phyloP scores from a whole-genome alignment of 768 basidiomycete species.

The Boletellus sp. region DNA sequence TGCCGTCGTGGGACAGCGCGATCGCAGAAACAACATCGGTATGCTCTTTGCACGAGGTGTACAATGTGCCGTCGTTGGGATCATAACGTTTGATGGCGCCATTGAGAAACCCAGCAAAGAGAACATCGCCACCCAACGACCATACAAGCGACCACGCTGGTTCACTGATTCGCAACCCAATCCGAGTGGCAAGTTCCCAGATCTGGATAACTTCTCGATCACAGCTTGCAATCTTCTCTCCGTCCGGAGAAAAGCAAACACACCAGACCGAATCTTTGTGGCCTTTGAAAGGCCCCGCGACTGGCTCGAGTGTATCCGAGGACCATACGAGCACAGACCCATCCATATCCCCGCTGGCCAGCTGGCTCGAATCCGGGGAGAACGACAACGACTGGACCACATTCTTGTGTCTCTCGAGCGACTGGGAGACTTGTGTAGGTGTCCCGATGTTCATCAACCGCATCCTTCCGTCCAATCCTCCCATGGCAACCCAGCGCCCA shows the following conservation, averaged over 20 bases:
- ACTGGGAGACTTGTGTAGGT: neutral
- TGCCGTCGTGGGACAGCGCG: slow-evolving; percentile 12
- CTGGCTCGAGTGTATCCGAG: neutral
- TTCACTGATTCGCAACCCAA: neutral
- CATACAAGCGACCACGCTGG: slow-evolving; percentile 23
- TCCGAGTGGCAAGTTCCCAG: slow-evolving; percentile 12
- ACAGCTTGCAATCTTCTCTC: slow-evolving; percentile 17
- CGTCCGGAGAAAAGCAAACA: slow-evolving; percentile 19
- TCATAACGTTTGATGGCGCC: slow-evolving; percentile 16
- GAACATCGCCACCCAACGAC: slow-evolving; percentile 10
- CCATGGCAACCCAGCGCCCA: slow-evolving; percentile 14
- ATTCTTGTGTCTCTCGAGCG: neutral
- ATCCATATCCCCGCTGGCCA: slow-evolving; percentile 18
- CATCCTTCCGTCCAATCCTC: slow-evolving; percentile 15
- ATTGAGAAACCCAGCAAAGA: slow-evolving; percentile 17
- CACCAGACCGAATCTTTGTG: slow-evolving; percentile 16
- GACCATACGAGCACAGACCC: slow-evolving; percentile 20
- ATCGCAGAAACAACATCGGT: slow-evolving; percentile 20
- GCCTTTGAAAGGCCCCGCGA: slow-evolving; percentile 8
- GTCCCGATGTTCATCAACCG: slow-evolving; percentile 5
- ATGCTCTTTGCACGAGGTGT: slow-evolving; percentile 10
- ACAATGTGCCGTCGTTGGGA: slow-evolving; percentile 1
- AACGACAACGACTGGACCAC: slow-evolving; percentile 16
- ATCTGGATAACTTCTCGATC: slow-evolving; percentile 17
- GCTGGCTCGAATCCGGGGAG: slow-evolving; percentile 14